Percentiles rank a stretch among this genome's conserved stretches.
Evolutionary conservation across 208 protist genomes (phyloP).

Genomic region (Wallacemonas collosoma): DNA sequence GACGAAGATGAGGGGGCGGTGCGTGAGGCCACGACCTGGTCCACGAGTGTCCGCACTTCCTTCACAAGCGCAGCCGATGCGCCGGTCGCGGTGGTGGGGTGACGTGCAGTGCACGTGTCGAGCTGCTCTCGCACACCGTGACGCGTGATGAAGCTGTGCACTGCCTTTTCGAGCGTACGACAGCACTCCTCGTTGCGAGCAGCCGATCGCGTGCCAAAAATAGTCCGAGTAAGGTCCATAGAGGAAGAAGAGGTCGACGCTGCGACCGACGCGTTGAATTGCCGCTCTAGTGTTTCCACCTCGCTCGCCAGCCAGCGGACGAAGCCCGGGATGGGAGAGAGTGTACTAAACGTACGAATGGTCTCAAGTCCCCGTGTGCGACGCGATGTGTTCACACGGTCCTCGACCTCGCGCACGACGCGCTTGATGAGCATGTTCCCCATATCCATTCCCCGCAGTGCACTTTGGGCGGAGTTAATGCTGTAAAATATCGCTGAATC

Average conservation of each 20-base stretch:
- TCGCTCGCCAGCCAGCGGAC: conserved; percentile 65
- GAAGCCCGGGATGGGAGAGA: conserved; percentile 85
- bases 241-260: background rate
- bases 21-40: conserved; percentile 13
- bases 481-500: conserved; percentile 90
- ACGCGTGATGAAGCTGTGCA: conserved; percentile 34
- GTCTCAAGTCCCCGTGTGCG: conserved; percentile 28
- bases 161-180: conserved; percentile 35
- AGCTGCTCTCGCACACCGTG: conserved; percentile 10
- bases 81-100: background rate
- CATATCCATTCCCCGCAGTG: conserved; percentile 82
- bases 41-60: background rate
- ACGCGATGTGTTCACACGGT: conserved; percentile 60
- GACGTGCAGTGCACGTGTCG: background rate
- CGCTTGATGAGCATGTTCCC: conserved; percentile 89
- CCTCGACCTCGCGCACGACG: conserved; percentile 79
- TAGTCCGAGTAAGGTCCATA: background rate
- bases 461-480: conserved; percentile 81
- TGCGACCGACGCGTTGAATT: background rate
- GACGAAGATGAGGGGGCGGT: conserved; percentile 13
- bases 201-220: conserved; percentile 36
- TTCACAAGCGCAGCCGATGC: background rate
- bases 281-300: conserved; percentile 42
- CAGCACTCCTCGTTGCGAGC: background rate
- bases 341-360: conserved; percentile 75